phyloP scores from a whole-genome alignment of 2,329 filamentous ascomycete species.

The Pseudogymnoascus sp. region DNA sequence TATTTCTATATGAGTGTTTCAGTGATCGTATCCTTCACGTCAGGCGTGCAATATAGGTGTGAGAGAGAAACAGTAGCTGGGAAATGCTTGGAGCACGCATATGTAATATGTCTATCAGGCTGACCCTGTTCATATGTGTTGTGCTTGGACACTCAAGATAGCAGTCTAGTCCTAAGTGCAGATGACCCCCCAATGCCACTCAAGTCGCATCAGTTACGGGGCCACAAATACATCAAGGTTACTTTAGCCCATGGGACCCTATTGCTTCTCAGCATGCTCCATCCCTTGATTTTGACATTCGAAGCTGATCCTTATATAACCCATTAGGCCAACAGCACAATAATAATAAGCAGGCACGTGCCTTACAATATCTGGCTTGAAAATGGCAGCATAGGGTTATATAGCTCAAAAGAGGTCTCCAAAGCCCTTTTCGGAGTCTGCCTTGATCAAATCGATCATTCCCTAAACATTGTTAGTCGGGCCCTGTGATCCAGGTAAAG shows the following conservation, averaged over 20 bases:
- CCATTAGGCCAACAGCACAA: neutral
- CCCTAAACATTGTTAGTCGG: constrained; percentile 43
- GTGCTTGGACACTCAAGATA: neutral
- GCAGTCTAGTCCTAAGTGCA: neutral
- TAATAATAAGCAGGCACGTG: neutral
- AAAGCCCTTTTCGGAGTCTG: constrained; percentile 88
- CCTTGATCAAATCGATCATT: constrained; percentile 89
- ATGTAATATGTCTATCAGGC: neutral
- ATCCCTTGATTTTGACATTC: neutral
- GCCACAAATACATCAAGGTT: neutral
- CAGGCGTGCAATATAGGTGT: neutral
- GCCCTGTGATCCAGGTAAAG: neutral
- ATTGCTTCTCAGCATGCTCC: neutral
- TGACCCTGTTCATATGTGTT: neutral
- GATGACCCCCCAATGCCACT: neutral
- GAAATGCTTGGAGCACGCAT: neutral
- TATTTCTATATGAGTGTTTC: neutral
- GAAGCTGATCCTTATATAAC: neutral
- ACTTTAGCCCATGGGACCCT: neutral
- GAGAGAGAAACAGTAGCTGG: neutral
- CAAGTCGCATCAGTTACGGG: neutral
- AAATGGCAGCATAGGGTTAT: neutral
- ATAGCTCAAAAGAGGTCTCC: constrained; percentile 65
- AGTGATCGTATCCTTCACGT: neutral
- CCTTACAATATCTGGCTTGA: neutral